These are phyloP conservation scores for Rhizopus stolonifer DNA, from an alignment of 371 early-diverging fungal species.

Conservation along the genomic window DNA sequence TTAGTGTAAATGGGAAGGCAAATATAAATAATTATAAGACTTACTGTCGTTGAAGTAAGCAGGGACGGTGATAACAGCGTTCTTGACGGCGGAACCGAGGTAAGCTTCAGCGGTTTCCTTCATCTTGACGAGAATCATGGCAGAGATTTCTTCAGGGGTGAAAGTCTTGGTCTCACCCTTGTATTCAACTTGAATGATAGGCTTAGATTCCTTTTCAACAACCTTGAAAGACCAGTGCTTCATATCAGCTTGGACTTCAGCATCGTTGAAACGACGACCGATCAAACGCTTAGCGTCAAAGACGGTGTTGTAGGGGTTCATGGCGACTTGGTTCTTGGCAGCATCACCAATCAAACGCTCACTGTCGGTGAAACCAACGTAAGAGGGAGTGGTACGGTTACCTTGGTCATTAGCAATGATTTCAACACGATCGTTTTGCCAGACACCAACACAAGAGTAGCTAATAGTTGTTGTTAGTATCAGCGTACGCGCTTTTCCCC, in stretches of 20 bases:
- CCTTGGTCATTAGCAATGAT: conserved; percentile 98
- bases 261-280: conserved; percentile 91
- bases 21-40: not conserved
- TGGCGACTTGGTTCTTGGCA: conserved; percentile 85
- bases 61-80: conserved; percentile 96
- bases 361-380: conserved; percentile 86
- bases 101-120: conserved; percentile 89
- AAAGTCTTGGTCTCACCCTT: conserved; percentile 81
- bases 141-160: conserved; percentile 92
- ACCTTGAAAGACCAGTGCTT: conserved; percentile 89
- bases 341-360: conserved; percentile 90
- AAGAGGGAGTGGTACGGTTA: conserved; percentile 90
- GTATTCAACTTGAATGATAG: conserved; percentile 79
- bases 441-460: conserved; percentile 98
- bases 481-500: too few relatives aligned
- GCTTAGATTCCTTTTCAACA: conserved; percentile 73
- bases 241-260: conserved; percentile 88
- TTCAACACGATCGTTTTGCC: conserved; percentile 96
- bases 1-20: not conserved
- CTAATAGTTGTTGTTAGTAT: too few relatives aligned
- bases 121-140: conserved; percentile 92
- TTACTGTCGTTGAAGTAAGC: conserved; percentile 73
- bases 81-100: conserved; percentile 76
- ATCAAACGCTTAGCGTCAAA: conserved; percentile 97
- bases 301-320: conserved; percentile 87